Evolutionary conservation across 169 alveolate species (phyloP).

Genomic region (Plasmodium knowlesi): DNA sequence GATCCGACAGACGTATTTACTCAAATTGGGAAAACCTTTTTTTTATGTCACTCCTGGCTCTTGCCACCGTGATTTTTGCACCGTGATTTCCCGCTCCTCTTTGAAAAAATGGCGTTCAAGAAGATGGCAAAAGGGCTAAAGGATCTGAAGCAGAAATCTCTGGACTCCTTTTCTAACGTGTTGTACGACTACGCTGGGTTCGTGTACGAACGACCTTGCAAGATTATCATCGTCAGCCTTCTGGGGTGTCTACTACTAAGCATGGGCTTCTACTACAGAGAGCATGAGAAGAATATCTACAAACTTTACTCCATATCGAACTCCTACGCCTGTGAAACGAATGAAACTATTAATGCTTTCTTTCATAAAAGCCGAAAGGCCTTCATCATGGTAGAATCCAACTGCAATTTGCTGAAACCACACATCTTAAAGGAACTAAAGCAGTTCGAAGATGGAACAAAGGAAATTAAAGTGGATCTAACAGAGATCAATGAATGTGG

Average conservation of each 20-base stretch:
- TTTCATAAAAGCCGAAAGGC: constrained; percentile 48
- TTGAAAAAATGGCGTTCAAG: constrained; percentile 2
- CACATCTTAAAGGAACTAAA: constrained; percentile 29
- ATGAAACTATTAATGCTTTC: constrained; percentile 39
- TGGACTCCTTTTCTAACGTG: constrained; percentile 9
- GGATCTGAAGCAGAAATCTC: constrained; percentile 19
- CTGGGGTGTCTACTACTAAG: constrained; percentile 2
- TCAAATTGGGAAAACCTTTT: background rate
- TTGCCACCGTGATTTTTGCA: background rate
- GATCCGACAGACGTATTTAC: background rate
- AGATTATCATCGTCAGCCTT: constrained; percentile 5
- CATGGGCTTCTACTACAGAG: constrained; percentile 32
- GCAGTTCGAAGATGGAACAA: constrained; percentile 40
- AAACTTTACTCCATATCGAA: constrained; percentile 37
- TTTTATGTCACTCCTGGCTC: background rate
- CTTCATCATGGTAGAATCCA: constrained; percentile 36
- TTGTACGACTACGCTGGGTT: constrained; percentile 55
- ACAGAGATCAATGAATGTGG: constrained; percentile 36
- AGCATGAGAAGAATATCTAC: constrained; percentile 51
- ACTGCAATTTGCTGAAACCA: constrained; percentile 22
- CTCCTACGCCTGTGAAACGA: constrained; percentile 34
- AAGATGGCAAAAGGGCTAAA: background rate
- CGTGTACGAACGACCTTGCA: constrained; percentile 61
- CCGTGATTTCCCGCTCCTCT: background rate
- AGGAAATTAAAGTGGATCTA: constrained; percentile 17